Conservation (phyloP, 2,329 filamentous ascomycete genomes). For the Fusarium sp. region DNA sequence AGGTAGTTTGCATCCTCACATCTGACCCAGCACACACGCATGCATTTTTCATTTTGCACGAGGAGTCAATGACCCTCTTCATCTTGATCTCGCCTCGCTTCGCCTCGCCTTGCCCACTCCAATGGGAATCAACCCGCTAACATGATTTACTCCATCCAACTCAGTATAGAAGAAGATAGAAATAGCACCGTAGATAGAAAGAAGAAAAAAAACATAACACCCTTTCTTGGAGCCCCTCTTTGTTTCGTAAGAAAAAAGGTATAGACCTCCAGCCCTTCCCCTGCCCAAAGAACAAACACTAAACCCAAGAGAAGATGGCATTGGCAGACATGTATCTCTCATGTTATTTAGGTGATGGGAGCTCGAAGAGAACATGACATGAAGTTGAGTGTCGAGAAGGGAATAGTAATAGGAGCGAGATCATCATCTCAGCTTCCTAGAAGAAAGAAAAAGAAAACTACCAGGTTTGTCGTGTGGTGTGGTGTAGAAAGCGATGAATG, state of each 20-base stretch:
- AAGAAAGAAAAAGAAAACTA: conserved; percentile 24
- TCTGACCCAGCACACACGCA: conserved; percentile 36
- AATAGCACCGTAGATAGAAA: conserved; percentile 6
- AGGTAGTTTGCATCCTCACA: conserved; percentile 32
- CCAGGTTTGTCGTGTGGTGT: conserved; percentile 36
- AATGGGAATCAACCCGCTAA: conserved; percentile 32
- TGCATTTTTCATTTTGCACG: conserved; percentile 1
- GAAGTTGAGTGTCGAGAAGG: conserved; percentile 11
- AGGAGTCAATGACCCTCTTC: conserved; percentile 15
- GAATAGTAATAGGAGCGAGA: conserved; percentile 15
- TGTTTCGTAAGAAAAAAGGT: conserved; percentile 24
- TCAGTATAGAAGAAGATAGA: conserved; percentile 38
- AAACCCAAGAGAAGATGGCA: conserved; percentile 27
- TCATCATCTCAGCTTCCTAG: neutral
- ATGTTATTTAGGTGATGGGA: conserved; percentile 10
- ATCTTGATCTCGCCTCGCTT: conserved; percentile 11
- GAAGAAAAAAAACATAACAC: conserved; percentile 5
- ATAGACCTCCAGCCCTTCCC: conserved; percentile 18
- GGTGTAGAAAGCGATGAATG: conserved; percentile 28
- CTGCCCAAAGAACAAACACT: conserved; percentile 20
- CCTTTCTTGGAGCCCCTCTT: conserved; percentile 27
- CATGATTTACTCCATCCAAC: conserved; percentile 42
- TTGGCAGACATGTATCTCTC: conserved; percentile 16
- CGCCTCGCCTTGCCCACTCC: conserved; percentile 1
- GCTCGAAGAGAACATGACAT: conserved; percentile 12